These are phyloP conservation scores for Selaginella moellendorffii DNA, from an alignment of 75 land plant genomes.

Conservation along the genomic window DNA sequence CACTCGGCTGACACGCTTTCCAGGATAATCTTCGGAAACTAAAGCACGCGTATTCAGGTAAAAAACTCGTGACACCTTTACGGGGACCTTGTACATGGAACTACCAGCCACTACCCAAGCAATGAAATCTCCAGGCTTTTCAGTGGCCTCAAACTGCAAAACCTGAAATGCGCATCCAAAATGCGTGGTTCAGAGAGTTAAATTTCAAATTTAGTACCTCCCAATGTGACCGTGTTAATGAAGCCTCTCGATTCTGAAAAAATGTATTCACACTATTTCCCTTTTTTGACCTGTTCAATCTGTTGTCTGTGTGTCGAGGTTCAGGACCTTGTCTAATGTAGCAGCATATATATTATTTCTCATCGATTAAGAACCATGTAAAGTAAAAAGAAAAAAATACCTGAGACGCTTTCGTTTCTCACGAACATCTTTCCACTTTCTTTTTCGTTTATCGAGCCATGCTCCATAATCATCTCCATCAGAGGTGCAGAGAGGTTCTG, in stretches of 20 bases:
- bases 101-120: conserved; percentile 87
- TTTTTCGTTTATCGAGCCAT: conserved; percentile 78
- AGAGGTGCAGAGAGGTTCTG: conserved; percentile 38
- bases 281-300: background rate
- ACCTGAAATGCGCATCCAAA: conserved; percentile 13
- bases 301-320: background rate
- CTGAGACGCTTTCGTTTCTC: conserved; percentile 58
- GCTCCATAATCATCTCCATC: conserved; percentile 65
- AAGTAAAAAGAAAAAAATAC: no score
- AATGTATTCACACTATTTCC: conserved; percentile 44
- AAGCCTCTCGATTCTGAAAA: conserved; percentile 52
- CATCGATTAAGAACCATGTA: no score
- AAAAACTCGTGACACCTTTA: conserved; percentile 71
- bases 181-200: no score
- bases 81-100: conserved; percentile 61
- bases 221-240: conserved; percentile 56
- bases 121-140: conserved; percentile 49
- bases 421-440: conserved; percentile 72
- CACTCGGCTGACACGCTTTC: conserved; percentile 69
- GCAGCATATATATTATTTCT: no score
- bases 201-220: no score
- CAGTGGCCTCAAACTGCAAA: conserved; percentile 55
- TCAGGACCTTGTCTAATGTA: background rate
- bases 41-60: conserved; percentile 84
- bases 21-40: conserved; percentile 73